Percentiles rank a stretch among this genome's conserved stretches.
These are phyloP conservation scores for Citrus glauca DNA, from an alignment of 345 rosid species.

Conservation along the genomic window DNA sequence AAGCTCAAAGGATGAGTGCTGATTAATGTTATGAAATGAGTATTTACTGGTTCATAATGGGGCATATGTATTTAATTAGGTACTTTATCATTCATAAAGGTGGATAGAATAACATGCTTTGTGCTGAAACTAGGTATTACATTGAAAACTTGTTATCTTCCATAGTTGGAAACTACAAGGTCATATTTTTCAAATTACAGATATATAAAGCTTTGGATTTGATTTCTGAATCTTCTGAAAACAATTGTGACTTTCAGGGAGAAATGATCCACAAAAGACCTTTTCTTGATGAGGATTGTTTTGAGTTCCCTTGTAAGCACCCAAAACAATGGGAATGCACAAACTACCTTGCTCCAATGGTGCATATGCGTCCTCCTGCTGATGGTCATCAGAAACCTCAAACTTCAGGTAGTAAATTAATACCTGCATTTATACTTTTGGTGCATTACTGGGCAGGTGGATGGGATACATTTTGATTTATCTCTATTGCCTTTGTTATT, in stretches of 20 bases:
- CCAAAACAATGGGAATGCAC: slow-evolving; percentile 33
- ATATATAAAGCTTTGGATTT: not conserved
- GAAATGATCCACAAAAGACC: slow-evolving; percentile 57
- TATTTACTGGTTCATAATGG: not conserved
- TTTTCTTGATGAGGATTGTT: slow-evolving; percentile 37
- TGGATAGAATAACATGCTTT: not conserved
- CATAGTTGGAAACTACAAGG: not conserved
- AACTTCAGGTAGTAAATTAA: slow-evolving; percentile 34
- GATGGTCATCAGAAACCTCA: slow-evolving; percentile 1
- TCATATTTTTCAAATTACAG: not conserved
- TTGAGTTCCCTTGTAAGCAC: slow-evolving; percentile 40
- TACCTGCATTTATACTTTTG: not conserved
- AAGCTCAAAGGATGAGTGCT: not conserved
- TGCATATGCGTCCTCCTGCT: slow-evolving; percentile 17
- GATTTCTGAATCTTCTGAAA: not conserved
- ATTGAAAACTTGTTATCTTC: not conserved
- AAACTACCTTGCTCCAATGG: slow-evolving; percentile 16
- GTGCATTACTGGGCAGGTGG: not conserved
- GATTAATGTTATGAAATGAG: not conserved
- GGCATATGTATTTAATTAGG: not conserved
- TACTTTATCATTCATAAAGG: not conserved
- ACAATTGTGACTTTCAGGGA: slow-evolving; percentile 15
- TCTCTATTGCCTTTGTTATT: not conserved
- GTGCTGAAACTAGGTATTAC: not conserved
- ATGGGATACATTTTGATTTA: not conserved